A percentile compares a stretch with the other conserved stretches of the same genome.
These are phyloP conservation scores for Aspergillus novofumigatus DNA, from an alignment of 2,329 filamentous ascomycete genomes.

Conservation along the genomic window DNA sequence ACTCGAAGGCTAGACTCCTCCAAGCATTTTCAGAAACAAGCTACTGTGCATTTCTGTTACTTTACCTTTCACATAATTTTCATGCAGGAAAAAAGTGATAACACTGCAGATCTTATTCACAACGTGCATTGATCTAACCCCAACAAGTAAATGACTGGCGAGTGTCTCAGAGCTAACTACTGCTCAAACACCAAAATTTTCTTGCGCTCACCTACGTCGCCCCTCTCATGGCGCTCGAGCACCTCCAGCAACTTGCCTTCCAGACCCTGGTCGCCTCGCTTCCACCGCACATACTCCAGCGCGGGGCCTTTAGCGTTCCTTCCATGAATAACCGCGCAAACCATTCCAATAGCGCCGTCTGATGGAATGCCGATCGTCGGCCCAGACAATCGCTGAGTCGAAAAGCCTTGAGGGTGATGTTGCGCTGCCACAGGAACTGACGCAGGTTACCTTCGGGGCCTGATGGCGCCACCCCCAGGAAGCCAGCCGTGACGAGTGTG, in stretches of 20 bases:
- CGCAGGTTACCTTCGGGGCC: neutral
- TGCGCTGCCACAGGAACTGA: neutral
- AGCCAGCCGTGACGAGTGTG: neutral
- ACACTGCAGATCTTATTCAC: too few relatives aligned
- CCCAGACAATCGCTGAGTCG: neutral
- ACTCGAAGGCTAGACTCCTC: too few relatives aligned
- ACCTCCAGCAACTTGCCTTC: neutral
- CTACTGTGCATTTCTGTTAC: too few relatives aligned
- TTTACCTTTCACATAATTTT: too few relatives aligned
- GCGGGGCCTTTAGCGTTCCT: neutral
- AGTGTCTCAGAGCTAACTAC: neutral
- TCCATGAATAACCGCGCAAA: neutral
- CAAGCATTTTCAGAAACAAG: too few relatives aligned
- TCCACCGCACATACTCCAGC: conserved; percentile 2
- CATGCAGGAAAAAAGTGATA: too few relatives aligned
- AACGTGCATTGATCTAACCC: too few relatives aligned
- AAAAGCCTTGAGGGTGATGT: neutral
- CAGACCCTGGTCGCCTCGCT: neutral
- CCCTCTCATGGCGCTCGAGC: neutral
- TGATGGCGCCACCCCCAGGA: neutral
- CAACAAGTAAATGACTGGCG: neutral
- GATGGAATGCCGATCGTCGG: neutral
- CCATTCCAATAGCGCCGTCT: neutral
- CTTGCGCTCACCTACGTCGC: neutral
- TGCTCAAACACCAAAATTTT: neutral